Base-by-base conservation (phyloP, 805 yeast species). In the Candida arabinofermentans region DNA sequence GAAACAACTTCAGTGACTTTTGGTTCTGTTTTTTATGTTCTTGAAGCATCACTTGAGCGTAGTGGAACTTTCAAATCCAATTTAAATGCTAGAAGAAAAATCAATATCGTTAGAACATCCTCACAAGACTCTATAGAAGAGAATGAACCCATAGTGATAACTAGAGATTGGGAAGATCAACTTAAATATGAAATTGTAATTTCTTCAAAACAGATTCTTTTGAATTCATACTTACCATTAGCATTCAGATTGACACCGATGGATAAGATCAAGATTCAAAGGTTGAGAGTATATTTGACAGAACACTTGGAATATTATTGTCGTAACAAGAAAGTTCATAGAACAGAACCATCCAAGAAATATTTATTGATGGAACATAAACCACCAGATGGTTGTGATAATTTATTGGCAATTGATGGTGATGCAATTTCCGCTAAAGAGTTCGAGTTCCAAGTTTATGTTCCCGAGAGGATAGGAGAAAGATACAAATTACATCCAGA, bases 281-380 rank as follows among this genome's bases (percentile, higher is more conserved):
- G 98, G 47, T 79, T 93, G 42, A 71, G 97, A 39, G 77, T 93
- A 7, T 88, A 85, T 55, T 55, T 93, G 23, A 84, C 97, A 1
- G 99, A 93, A 59, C 88, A 86, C 54, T 66, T 86, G 62, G 98
- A 91, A 60, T 95, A 93, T 61, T 93, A 77, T 63, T 87, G 97
- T 64, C 77, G 79, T 31, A 77, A 84, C 59, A 84, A 86, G 57
- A 85, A 83, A 58, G 95, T 91, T 12, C 98, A 93, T 61, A 71
- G 98, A 41, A 78, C 88, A 61, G 98, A 93, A 65, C 97, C 99
- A 0, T 72, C 84, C 1, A 83, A 81, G 56, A 90, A 90, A 64
- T 86, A 75, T 53, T 64, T 91, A 35, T 62, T 93, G 30, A 69
- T 88, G 34, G 99, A 93, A 59, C 90, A 86, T 56, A 80, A 78